Evolutionary conservation across 495 filamentous ascomycete genomes (phyloP), one percentile per base, ranked within the genome.

Genomic region (Penicillium maclennaniae): DNA sequence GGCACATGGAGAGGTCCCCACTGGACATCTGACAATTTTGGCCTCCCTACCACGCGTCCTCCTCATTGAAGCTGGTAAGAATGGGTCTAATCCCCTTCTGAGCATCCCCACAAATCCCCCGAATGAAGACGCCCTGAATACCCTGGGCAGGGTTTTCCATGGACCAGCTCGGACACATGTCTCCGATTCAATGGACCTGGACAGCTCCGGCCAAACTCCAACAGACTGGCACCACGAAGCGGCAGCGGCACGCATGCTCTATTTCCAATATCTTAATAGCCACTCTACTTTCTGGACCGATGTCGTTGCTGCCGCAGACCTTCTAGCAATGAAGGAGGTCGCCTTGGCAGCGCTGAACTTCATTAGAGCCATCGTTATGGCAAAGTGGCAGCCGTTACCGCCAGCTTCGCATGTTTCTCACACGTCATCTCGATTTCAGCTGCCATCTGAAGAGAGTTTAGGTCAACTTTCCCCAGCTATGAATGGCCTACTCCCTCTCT

Each of bases 321-420:
- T 79, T 20, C 54, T 86, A 7, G 83, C 78, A 2, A 74, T 86
- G 67, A 78, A 76, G 54, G 83, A 86, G 23, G 63, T 72, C 12
- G 83, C 83, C 0, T 56, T 85, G 12, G 70, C 83, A 25, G 79
- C 84, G 0, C 71, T 84, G 16, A 66, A 65, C 3, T 69, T 84
- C 25, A 78, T 86, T 50, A 60, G 66, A 17, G 69, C 76, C 16
- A 67, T 87, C 46, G 70, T 83, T 40, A 79, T 71, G 6, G 79
- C 83, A 4, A 74, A 79, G 39, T 87, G 84, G 84, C 58, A 65
- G 12, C 59, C 56, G 6, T 59, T 76, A 26, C 61, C 58, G 25
- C 56, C 58, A 14, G 54, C 61, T 25, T 50, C 63, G 4, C 60
- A 54, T 36, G 43, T 31, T 14, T 40, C 56, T 26, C 21, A 55